phyloP scores from a whole-genome alignment of 805 yeast species.

The Ogataea angusta region DNA sequence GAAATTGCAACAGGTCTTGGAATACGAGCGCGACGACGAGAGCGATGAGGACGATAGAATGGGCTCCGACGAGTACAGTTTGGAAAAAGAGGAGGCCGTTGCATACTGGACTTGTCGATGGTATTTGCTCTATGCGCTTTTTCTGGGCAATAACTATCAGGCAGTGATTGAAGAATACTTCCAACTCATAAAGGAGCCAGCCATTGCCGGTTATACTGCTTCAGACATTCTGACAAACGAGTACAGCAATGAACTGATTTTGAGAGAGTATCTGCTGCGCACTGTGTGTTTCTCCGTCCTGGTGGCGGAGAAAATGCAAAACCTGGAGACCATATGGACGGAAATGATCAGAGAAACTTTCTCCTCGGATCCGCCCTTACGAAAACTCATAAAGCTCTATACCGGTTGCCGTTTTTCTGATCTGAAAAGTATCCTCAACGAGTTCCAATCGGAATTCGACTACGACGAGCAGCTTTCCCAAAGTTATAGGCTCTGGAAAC shows the following conservation, averaged over 20 bases:
- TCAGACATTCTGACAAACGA: slow-evolving; percentile 16
- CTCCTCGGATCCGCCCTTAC: slow-evolving; percentile 19
- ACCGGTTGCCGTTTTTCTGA: slow-evolving; percentile 27
- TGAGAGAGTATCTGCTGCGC: slow-evolving; percentile 19
- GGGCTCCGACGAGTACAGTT: slow-evolving; percentile 11
- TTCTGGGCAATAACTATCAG: slow-evolving; percentile 24
- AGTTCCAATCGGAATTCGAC: slow-evolving; percentile 12
- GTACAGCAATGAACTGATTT: slow-evolving; percentile 18
- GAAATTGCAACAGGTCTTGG: slow-evolving; percentile 21
- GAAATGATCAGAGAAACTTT: slow-evolving; percentile 20
- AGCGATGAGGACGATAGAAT: slow-evolving; percentile 18
- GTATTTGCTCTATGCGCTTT: slow-evolving; percentile 26
- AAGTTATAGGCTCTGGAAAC: slow-evolving; percentile 24
- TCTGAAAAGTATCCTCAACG: slow-evolving; percentile 16
- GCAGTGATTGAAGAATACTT: slow-evolving; percentile 24
- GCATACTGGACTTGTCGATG: slow-evolving; percentile 32
- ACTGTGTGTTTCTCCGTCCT: slow-evolving; percentile 21
- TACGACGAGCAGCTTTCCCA: slow-evolving; percentile 23
- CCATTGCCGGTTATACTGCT: slow-evolving; percentile 17
- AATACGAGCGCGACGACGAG: slow-evolving; percentile 19
- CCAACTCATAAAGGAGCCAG: slow-evolving; percentile 9
- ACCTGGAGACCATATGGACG: slow-evolving; percentile 11
- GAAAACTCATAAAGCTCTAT: slow-evolving; percentile 23
- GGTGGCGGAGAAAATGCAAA: slow-evolving; percentile 14
- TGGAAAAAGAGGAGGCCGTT: slow-evolving; percentile 19